Evolutionary conservation across 164 flowering plant genomes (phyloP).

Genomic region (Aristolochia fimbriata): DNA sequence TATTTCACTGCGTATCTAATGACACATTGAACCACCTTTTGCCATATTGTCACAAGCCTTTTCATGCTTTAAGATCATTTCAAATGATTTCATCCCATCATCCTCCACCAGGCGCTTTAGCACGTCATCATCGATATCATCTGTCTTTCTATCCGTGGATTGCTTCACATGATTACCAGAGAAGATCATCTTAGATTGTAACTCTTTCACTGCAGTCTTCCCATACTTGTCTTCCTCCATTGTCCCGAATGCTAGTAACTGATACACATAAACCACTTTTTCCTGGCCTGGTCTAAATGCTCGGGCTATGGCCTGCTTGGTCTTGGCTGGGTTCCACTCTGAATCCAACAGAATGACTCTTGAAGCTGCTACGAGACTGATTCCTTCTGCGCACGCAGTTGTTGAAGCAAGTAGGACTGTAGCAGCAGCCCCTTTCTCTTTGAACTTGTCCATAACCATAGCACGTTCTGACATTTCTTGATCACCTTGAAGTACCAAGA

Average conservation of each 20-base stretch:
- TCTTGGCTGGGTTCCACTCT: conserved; percentile 98
- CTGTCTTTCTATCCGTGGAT: conserved; percentile 60
- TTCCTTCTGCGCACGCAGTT: conserved; percentile 85
- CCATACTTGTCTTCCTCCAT: conserved; percentile 73
- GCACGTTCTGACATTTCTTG: conserved; percentile 71
- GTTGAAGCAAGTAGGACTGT: conserved; percentile 73
- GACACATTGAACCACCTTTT: neutral
- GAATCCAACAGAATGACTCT: conserved; percentile 84
- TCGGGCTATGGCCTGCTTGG: conserved; percentile 91
- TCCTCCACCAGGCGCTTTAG: conserved; percentile 72
- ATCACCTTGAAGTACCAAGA: conserved; percentile 74
- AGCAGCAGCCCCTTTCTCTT: conserved; percentile 49
- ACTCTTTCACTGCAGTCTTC: conserved; percentile 77
- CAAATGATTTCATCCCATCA: conserved; percentile 52
- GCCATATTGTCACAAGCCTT: conserved; percentile 6
- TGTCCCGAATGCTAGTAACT: conserved; percentile 60
- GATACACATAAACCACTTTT: conserved; percentile 78
- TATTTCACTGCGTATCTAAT: too few relatives aligned
- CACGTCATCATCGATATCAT: conserved; percentile 78
- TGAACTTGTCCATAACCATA: conserved; percentile 73
- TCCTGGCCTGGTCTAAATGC: conserved; percentile 98
- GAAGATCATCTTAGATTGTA: conserved; percentile 86
- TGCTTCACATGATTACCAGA: conserved; percentile 63
- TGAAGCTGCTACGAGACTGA: conserved; percentile 93
- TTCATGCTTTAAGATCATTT: conserved; percentile 74